Conservation (phyloP, 345 rosid species). For the Aegle marmelos region DNA sequence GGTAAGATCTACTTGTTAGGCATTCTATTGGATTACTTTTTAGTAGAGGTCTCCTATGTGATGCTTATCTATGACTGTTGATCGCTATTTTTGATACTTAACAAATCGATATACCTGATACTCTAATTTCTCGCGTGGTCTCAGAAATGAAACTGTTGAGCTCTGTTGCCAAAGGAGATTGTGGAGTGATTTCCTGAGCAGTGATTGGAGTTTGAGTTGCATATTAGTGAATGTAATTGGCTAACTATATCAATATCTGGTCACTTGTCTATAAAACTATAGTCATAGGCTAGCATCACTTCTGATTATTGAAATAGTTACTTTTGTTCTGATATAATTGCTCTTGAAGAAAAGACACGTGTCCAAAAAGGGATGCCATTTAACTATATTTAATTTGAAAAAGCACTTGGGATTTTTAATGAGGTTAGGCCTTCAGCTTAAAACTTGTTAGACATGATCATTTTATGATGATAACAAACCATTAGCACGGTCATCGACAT, state of each 20-base stretch:
- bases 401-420: not conserved
- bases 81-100: not conserved
- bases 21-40: constrained; percentile 4
- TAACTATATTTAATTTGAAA: too few relatives aligned
- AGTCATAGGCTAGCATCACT: not conserved
- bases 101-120: not conserved
- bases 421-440: not conserved
- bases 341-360: not conserved
- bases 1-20: constrained; percentile 40
- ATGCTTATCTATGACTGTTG: not conserved
- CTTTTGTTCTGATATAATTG: not conserved
- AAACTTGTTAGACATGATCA: not conserved
- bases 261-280: not conserved
- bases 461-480: not conserved
- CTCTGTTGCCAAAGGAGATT: not conserved
- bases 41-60: not conserved
- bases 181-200: not conserved
- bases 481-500: not conserved
- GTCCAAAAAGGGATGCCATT: too few relatives aligned
- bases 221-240: not conserved
- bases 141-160: not conserved
- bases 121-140: not conserved
- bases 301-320: not conserved
- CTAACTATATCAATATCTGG: not conserved
- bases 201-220: not conserved